Evolutionary conservation across 495 filamentous ascomycete genomes (phyloP), one percentile per base, ranked within the genome.

Genomic region (Daldinia decipiens): DNA sequence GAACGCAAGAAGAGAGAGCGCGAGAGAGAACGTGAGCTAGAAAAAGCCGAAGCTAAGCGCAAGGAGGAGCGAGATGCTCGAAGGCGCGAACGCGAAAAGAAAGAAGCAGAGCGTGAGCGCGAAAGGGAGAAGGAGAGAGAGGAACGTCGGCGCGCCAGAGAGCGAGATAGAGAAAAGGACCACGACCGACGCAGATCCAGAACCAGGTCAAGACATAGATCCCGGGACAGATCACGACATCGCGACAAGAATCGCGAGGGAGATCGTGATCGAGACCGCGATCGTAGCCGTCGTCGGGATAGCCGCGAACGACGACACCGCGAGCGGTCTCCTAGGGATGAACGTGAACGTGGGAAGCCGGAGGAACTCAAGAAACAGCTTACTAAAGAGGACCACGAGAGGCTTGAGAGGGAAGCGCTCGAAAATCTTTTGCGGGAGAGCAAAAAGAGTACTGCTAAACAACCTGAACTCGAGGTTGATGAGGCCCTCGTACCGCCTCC

Each of bases 1-100:
- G 90, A 90, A 70, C 83, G 85, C 57, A 87, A 88, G 55, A 90
- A 89, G 72, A 85, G 81, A 24, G 83, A 81, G 8, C 72, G 76
- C 4, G 85, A 87, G 73, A 74, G 77, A 55, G 90, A 92, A 76
- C 83, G 88, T 43, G 88, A 92, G 70, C 77, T 81, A 34, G 81
- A 81, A 53, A 85, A 83, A 11, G 86, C 88, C 17, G 88, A 89
- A 17, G 87, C 89, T 38, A 85, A 89, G 6, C 77, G 79, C n/a
- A 83, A 87, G 69, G 81, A 81, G 73, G 82, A 85, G 60, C 78
- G 80, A 19, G 79, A 80, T n/a, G 86, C 89, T 65, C 82, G 87
- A 52, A 84, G 88, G 27, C 83, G 85, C 31, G 86, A 88, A 70
- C 83, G 87, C 32, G 86, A 88, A 65, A 82, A 79, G 64, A 77